Evolutionary conservation across 106 monocot genomes (phyloP), one percentile per base, ranked within the genome.

Genomic region (Dendrobium huoshanense): DNA sequence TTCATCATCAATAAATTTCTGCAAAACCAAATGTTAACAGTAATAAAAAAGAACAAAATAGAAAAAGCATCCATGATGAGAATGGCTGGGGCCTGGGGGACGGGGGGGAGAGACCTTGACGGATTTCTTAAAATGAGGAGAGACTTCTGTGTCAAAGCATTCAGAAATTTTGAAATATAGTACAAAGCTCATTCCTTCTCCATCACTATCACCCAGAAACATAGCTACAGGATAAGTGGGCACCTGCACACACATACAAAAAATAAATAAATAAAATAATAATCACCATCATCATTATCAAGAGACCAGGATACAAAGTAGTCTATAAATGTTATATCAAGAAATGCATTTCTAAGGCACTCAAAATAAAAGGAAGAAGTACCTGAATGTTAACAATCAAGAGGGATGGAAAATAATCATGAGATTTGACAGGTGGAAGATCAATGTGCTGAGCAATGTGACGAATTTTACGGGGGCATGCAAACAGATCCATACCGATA

Each of bases 361-460:
- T 73, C 13, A 18, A 73, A 73, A 40, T 41, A 25, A 67, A 27
- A 42, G 74, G n/a, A 19, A 44, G 17, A 3, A 22, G 49, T 89
- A 97, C 96, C 91, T 97, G 96, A 73, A 97, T 97, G 77, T 97
- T 97, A 77, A 94, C 89, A 81, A 97, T 87, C 2, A 97, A 82
- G 73, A 97, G 90, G 41, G 96, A 94, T 44, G 96, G 96, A 65
- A 97, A 64, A 67, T 90, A 88, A 25, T 89, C 92, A 67, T 89
- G 90, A 33, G 90, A 67, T 73, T 88, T 89, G 47, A 92, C 88
- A 81, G 76, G 24, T 11, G 96, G 96, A 85, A 97, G 90, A 16
- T 94, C 96, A 79, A 97, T 84, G 59, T 92, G 85, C 45, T 89
- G 92, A 56, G 92, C 92, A 77, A 92, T 92, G 74, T 92, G 92